Conservation (phyloP, 2,329 filamentous ascomycete genomes). For the Cladosporium sp. region DNA sequence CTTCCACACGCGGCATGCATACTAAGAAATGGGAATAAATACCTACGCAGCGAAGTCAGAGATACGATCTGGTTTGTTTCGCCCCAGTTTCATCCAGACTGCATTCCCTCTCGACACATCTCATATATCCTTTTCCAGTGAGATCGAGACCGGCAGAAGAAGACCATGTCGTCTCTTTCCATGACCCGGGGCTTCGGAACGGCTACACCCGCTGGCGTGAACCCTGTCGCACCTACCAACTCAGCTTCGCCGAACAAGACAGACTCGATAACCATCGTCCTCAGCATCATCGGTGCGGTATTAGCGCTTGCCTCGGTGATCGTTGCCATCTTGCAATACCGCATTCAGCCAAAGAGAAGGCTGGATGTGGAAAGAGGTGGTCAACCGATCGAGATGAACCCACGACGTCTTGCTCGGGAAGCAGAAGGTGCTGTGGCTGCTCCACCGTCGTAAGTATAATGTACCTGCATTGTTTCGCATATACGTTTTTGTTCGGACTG, state of each 20-base stretch:
- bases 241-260: background rate
- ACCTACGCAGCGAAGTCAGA: background rate
- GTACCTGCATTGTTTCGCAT: background rate
- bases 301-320: background rate
- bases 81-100: background rate
- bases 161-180: background rate
- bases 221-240: background rate
- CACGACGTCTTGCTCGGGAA: background rate
- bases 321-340: background rate
- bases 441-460: background rate
- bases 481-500: too few species aligned
- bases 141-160: background rate
- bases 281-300: background rate
- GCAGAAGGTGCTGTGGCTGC: background rate
- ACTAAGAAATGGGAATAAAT: too few species aligned
- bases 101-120: background rate
- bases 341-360: background rate
- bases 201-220: background rate
- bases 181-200: background rate
- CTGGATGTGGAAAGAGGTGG: background rate
- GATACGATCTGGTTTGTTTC: background rate
- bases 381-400: background rate
- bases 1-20: too few species aligned
- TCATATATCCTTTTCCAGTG: background rate
- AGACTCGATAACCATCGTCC: background rate